phyloP scores from a whole-genome alignment of 305 asterid species.

The Fraxinus paxiana region DNA sequence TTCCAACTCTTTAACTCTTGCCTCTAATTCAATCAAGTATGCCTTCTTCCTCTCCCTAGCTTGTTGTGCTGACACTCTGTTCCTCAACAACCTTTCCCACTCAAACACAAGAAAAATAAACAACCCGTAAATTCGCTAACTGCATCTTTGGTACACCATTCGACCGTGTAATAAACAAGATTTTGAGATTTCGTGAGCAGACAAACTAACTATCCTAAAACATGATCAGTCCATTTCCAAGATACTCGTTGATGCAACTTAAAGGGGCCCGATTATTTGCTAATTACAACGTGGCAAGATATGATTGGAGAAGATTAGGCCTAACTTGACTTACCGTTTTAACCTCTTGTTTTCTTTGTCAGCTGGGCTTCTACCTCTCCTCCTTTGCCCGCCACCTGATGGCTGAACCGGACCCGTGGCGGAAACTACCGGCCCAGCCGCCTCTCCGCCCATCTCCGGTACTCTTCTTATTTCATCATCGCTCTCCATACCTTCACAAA shows the following conservation, averaged over 20 bases:
- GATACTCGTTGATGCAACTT: conserved; percentile 5
- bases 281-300: conserved; percentile 30
- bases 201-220: background rate
- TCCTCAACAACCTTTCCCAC: conserved; percentile 75
- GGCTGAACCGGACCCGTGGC: conserved; percentile 57
- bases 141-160: background rate
- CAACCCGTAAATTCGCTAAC: background rate
- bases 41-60: conserved; percentile 99
- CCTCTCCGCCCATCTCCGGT: conserved; percentile 86
- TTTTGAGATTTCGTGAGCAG: background rate
- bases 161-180: background rate
- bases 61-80: conserved; percentile 96
- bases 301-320: conserved; percentile 24
- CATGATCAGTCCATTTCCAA: conserved; percentile 22
- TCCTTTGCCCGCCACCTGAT: conserved; percentile 52
- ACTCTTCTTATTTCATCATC: conserved; percentile 96
- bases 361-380: conserved; percentile 84
- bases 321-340: conserved; percentile 48
- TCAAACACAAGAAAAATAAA: conserved; percentile 1
- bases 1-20: conserved; percentile 78
- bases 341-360: conserved; percentile 92
- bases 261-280: conserved; percentile 19
- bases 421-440: conserved; percentile 43
- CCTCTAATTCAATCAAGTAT: conserved; percentile 79
- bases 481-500: conserved; percentile 77